Percentiles rank a stretch among this genome's conserved stretches.
Evolutionary conservation across 148 eudicot genomes (phyloP).

Genomic region (Heliosperma pusillum): DNA sequence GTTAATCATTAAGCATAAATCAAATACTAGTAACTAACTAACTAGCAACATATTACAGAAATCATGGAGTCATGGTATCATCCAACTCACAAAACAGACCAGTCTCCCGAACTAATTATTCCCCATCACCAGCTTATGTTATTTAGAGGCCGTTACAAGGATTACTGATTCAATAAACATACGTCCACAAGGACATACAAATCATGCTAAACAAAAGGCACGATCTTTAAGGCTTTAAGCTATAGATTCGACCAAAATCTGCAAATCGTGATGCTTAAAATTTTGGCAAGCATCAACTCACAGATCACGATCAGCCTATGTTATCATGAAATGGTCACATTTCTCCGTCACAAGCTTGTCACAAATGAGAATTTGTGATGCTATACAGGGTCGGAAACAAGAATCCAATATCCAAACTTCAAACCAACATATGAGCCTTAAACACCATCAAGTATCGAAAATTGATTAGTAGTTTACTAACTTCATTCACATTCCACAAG

Average conservation of each 20-base stretch:
- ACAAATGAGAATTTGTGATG: too few species aligned
- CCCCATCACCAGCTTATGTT: constrained; percentile 2
- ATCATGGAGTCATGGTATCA: too few species aligned
- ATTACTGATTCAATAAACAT: background rate
- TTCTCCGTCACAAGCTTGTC: too few species aligned
- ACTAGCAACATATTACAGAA: too few species aligned
- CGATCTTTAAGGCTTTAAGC: background rate
- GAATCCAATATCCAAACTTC: background rate
- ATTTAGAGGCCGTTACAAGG: background rate
- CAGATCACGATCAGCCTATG: background rate
- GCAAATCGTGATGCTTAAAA: background rate
- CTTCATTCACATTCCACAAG: background rate
- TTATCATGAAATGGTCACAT: too few species aligned
- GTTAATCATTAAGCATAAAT: too few species aligned
- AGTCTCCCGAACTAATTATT: background rate
- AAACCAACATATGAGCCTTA: background rate
- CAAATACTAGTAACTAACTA: too few species aligned
- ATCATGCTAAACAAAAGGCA: background rate
- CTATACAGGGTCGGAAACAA: background rate
- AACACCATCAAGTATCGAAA: background rate
- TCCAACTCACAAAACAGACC: background rate
- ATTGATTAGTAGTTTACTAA: too few species aligned
- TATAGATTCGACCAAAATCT: background rate
- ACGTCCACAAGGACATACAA: background rate
- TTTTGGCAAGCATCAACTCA: background rate